Conservation (phyloP, 331 rosid species). For the Acacia concinna region DNA sequence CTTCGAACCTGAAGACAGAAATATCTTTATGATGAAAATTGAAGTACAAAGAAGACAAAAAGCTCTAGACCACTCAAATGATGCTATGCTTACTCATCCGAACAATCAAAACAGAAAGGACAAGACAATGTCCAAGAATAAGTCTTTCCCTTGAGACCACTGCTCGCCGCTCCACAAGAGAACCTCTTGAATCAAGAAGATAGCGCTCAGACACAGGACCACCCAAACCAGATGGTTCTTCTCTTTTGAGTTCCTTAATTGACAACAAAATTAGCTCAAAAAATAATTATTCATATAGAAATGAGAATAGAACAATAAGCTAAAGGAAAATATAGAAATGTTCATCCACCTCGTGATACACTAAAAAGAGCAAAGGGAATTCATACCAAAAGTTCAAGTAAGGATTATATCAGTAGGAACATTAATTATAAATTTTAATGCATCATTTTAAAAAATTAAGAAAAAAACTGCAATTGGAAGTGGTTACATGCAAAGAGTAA, state of each 20-base stretch:
- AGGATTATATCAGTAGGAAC: background rate
- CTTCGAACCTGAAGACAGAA: conserved; percentile 69
- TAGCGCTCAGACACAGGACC: conserved; percentile 83
- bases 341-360: conserved; percentile 13
- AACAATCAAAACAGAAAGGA: conserved; percentile 75
- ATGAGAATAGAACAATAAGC: background rate
- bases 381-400: background rate
- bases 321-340: conserved; percentile 8
- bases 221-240: conserved; percentile 95
- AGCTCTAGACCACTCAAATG: conserved; percentile 23
- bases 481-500: background rate
- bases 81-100: conserved; percentile 59
- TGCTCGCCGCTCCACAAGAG: conserved; percentile 89
- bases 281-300: background rate
- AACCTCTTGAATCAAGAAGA: conserved; percentile 93
- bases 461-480: background rate
- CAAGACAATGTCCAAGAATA: conserved; percentile 87
- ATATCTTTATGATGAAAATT: conserved; percentile 8
- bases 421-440: background rate
- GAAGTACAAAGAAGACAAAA: conserved; percentile 18
- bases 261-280: conserved; percentile 26
- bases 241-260: conserved; percentile 85
- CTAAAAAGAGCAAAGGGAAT: background rate
- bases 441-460: background rate
- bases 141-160: conserved; percentile 94